Base-by-base conservation (phyloP, 495 filamentous ascomycete genomes). In the Penicillium arizonense region DNA sequence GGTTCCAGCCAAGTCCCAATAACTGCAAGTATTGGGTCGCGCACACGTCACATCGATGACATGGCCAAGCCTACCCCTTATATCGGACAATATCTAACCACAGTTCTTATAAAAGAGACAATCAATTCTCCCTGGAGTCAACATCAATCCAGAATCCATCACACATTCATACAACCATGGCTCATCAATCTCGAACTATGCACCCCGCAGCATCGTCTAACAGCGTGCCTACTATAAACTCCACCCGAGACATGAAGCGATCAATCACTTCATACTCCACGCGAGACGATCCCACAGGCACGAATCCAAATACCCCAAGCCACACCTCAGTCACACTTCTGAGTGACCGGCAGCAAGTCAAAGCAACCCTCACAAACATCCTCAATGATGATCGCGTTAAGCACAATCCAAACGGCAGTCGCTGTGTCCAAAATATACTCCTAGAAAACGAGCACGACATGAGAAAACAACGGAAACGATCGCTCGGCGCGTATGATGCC, bases 381-480 rank as follows among this genome's bases (percentile, higher is more conserved):
- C 48, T 50, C 39, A 50, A 50, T 8, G 48, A 50, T 28, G 48
- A 50, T 18, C 48, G 48, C 7, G 38, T 50, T 6, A 50, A 50
- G 30, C 48, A 43, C 6, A 33, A 43, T 8, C 48, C 48, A 7
- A 40, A 42, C 4, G 39, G 48, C n/a, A 50, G 37, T 10, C 48
- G 48, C 12, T 50, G 21, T 3, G 32, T 50, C 10, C 48, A 50
- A 32, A 33, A 28, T 3, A 36, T 35, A 16, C 18, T 50, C 3
- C 13, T 50, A 13, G 48, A 43, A 11, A 50, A 50, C 13, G 48
- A 50, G 18, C 12, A 50, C 3, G 38, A 34, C 4, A 50, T 50
- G 48, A 30, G 48, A 7, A 43, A 35, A 35, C 37, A 43, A 20
- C 48, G 48, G 5, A 42, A 32, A 35, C 28, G 43, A 16, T 50